Conservation (phyloP, 352 stramenopile species). For the Aphanomyces cochlioides region DNA sequence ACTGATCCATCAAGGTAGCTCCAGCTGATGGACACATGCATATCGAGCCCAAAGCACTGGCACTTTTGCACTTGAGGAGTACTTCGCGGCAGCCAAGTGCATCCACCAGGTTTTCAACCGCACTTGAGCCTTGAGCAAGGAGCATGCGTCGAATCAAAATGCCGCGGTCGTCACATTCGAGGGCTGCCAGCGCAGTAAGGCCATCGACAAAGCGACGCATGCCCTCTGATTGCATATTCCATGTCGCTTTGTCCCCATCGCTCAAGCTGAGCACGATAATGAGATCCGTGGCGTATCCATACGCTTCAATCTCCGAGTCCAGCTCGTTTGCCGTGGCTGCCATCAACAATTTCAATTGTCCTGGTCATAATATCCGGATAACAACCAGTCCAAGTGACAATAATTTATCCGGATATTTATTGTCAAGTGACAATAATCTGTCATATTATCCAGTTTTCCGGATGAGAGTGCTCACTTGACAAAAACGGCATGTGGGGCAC, state of each 20-base stretch:
- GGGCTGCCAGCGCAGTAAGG: conserved; percentile 23
- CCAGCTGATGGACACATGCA: conserved; percentile 19
- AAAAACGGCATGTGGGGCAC: conserved; percentile 16
- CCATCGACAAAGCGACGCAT: conserved; percentile 29
- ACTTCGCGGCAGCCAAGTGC: conserved; percentile 27
- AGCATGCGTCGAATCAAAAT: conserved; percentile 20
- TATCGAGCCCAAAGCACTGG: conserved; percentile 25
- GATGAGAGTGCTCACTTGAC: too few relatives aligned
- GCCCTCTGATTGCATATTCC: conserved; percentile 29
- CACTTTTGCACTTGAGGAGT: conserved; percentile 29
- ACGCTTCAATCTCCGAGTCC: conserved; percentile 21
- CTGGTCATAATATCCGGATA: neutral
- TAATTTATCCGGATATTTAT: neutral
- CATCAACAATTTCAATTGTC: neutral
- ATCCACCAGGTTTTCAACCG: conserved; percentile 21
- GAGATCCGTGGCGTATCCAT: conserved; percentile 24
- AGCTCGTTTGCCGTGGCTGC: neutral
- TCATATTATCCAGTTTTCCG: too few relatives aligned
- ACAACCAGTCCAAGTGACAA: neutral
- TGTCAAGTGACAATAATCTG: neutral
- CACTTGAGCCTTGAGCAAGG: conserved; percentile 14
- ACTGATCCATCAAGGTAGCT: conserved; percentile 4
- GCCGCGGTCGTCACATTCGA: conserved; percentile 23
- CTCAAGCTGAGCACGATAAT: conserved; percentile 21
- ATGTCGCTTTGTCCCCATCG: conserved; percentile 21